Evolutionary conservation across 2,329 filamentous ascomycete species (phyloP).

Genomic region (Colletotrichum phormii): DNA sequence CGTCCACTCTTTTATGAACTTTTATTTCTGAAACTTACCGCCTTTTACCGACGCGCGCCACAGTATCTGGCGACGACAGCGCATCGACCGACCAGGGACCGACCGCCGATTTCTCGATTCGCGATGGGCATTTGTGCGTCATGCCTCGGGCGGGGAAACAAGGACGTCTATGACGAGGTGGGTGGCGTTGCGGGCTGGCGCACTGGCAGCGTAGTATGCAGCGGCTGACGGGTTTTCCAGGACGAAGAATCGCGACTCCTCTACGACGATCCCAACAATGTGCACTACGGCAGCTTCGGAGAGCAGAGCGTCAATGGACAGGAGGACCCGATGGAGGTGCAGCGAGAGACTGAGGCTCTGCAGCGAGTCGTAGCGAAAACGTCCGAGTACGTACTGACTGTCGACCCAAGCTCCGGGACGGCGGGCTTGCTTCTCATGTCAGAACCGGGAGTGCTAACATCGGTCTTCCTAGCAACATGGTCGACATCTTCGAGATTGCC

Average conservation of each 20-base stretch:
- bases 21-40: neutral
- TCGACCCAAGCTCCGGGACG: conserved; percentile 26
- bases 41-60: neutral
- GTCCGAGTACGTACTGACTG: conserved; percentile 63
- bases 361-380: conserved; percentile 73
- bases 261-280: conserved; percentile 69
- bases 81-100: conserved; percentile 5
- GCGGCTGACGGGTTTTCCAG: conserved; percentile 45
- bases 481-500: conserved; percentile 75
- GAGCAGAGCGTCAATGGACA: conserved; percentile 66
- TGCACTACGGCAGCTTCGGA: conserved; percentile 73
- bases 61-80: neutral
- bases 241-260: conserved; percentile 69
- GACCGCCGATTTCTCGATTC: conserved; percentile 17
- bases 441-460: conserved; percentile 34
- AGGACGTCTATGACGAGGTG: conserved; percentile 68
- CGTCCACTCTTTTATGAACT: conserved; percentile 23
- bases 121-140: conserved; percentile 72
- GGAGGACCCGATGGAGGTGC: conserved; percentile 71
- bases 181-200: conserved; percentile 35
- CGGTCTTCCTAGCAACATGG: conserved; percentile 65
- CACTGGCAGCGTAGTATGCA: conserved; percentile 1
- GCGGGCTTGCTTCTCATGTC: conserved; percentile 27
- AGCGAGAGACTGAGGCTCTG: conserved; percentile 73
- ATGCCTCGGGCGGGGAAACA: conserved; percentile 65